Conservation (phyloP, 495 filamentous ascomycete genomes). For the Neurospora tetraspora region DNA sequence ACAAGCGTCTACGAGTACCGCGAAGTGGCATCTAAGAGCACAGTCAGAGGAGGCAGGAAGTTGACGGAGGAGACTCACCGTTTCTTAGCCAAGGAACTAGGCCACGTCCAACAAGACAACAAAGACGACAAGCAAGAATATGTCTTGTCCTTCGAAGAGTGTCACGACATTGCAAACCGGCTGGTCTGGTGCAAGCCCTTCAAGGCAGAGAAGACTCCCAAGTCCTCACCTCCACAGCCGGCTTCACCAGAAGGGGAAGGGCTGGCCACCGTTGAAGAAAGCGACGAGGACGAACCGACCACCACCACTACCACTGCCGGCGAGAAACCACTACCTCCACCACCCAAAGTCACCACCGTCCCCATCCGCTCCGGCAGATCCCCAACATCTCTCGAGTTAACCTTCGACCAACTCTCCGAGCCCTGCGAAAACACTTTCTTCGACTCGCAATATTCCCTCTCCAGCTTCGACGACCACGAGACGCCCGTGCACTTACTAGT, state of each 20-base stretch:
- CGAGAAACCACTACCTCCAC: constrained; percentile 13
- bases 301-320: constrained; percentile 11
- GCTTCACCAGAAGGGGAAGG: constrained; percentile 14
- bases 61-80: constrained; percentile 59
- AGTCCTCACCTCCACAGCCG: constrained; percentile 3
- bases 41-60: constrained; percentile 60
- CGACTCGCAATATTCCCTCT: constrained; percentile 33
- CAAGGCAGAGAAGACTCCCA: not conserved
- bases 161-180: constrained; percentile 63
- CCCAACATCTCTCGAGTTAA: constrained; percentile 46
- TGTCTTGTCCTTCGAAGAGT: constrained; percentile 56
- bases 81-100: constrained; percentile 39
- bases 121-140: constrained; percentile 8
- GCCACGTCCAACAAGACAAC: constrained; percentile 4
- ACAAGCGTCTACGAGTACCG: constrained; percentile 83
- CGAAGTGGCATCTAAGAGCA: constrained; percentile 57
- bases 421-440: constrained; percentile 73
- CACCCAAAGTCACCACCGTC: constrained; percentile 24
- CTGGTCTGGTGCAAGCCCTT: constrained; percentile 63
- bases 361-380: constrained; percentile 38
- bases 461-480: constrained; percentile 73
- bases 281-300: constrained; percentile 32
- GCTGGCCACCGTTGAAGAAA: constrained; percentile 38
- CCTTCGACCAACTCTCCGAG: constrained; percentile 57
- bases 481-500: constrained; percentile 62